Base-by-base conservation (phyloP, 805 yeast species). In the Candida methanosorbosa region DNA sequence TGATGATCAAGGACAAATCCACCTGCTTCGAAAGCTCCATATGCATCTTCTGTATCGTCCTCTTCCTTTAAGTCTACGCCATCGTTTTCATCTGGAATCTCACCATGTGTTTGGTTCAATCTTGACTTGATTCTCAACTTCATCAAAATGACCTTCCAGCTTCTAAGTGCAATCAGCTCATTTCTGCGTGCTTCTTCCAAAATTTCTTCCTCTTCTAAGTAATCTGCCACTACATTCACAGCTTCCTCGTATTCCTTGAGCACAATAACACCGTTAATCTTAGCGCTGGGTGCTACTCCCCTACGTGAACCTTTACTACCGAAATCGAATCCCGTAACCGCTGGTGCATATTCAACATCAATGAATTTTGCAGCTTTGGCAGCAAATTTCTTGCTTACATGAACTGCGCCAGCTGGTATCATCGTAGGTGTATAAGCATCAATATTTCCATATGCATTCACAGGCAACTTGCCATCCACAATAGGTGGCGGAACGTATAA, bases 321-420 rank as follows among this genome's bases (percentile, higher is more conserved):
- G 57, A 83, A 92, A 37, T 85, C 92, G 59, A 92, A 90, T 0
- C 88, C 85, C 2, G 80, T 78, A 2, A 87, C 88, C 0, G 97
- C 97, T 32, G 75, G 78, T 0, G 95, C 97, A 60, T 68, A 86
- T 43, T 85, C 95, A 6, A 90, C 67, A 0, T 71, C 75, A 9
- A 88, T 47, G 1, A 76, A 50, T 38, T 70, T 70, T 0, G 94
- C 94, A 0, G 97, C 96, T 32, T 65, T 66, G 26, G 71, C 75
- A 0, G 82, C 75, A 37, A 68, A 56, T 26, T 71, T 67, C 44
- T 72, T 57, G 5, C 68, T 61, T 5, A 87, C 59, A 35, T 84
- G 70, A 9, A 63, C 70, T 8, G 84, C 94, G 17, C 90, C 88
- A 14, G 60, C 66, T 0, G 98, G 98, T 2, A 90, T 60, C 97